Base-by-base conservation (phyloP, 1,139 yeast species). In the Cylindricascospora bacillispora region DNA sequence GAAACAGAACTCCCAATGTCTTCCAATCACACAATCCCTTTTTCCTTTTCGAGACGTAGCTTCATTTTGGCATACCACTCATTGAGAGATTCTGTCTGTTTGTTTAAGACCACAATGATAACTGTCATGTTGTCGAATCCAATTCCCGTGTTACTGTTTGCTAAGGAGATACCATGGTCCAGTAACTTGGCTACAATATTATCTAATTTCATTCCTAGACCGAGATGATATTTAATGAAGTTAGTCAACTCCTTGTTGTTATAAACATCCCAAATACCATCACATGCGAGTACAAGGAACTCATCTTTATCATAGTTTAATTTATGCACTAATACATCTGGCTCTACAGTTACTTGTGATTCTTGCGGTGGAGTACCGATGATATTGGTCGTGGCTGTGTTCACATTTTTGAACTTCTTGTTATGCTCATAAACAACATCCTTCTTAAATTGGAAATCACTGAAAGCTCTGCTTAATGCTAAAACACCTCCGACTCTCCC, bases 61-160 rank as follows among this genome's bases (percentile, higher is more conserved):
- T 64, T 70, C 66, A 75, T 70, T 35, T 53, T 50, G 5, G 55
- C 54, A 43, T 73, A 67, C 89, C 89, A 78, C 22, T 63, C 65
- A 14, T 68, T 67, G 24, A 75, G 48, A 7, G 60, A 49, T 29
- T 56, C 58, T 4, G 54, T 56, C 7, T 57, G 56, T 24, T 49
- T 51, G 44, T 75, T 81, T 24, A 76, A 44, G 1, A 80, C 80
- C 11, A 78, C 63, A 4, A 78, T 67, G 6, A 76, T 64, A 17
- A 76, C 58, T 1, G 86, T 77, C 89, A 78, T 78, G 47, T 79
- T 79, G 49, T 79, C 92, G 45, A 76, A 78, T 1, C 92, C 92
- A 20, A 77, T 68, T 3, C 89, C 89, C 0, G 89, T 79, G 26
- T 69, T 63, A 28, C 75, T 73, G 38, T 75, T 71, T 3, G 89